Conservation (phyloP, 345 rosid genomes). For the Cardamine resedifolia region DNA sequence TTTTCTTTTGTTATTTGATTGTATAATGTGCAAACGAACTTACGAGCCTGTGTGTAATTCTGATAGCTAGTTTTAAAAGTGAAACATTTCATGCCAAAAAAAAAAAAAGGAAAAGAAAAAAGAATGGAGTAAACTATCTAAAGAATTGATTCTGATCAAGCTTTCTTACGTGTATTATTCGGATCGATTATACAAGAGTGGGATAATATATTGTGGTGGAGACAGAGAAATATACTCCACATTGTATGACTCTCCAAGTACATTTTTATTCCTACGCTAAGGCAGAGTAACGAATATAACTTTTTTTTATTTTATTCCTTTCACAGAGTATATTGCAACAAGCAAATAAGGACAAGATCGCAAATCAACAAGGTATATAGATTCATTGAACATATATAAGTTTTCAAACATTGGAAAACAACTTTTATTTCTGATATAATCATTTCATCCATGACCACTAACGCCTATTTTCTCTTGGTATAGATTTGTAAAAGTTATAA, state of each 20-base stretch:
- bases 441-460: slow-evolving; percentile 27
- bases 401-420: background rate
- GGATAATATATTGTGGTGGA: slow-evolving; percentile 10
- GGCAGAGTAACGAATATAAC: slow-evolving; percentile 25
- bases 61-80: background rate
- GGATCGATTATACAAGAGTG: background rate
- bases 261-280: slow-evolving; percentile 32
- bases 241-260: background rate
- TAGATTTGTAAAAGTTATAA: slow-evolving; percentile 24
- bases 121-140: slow-evolving; percentile 16
- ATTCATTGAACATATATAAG: slow-evolving; percentile 29
- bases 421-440: background rate
- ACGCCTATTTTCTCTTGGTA: slow-evolving; percentile 1
- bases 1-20: background rate
- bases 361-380: background rate
- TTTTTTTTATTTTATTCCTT: background rate
- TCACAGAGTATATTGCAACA: slow-evolving; percentile 12
- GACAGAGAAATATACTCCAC: slow-evolving; percentile 8
- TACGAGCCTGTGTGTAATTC: background rate
- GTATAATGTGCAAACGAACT: background rate
- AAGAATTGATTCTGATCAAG: slow-evolving; percentile 27
- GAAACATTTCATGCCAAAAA: background rate
- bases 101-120: background rate
- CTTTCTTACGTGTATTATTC: slow-evolving; percentile 38
- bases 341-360: slow-evolving; percentile 31